Evolutionary conservation across 306 rosid genomes (phyloP), one percentile per base, ranked within the genome.

Genomic region (Quercus glauca): DNA sequence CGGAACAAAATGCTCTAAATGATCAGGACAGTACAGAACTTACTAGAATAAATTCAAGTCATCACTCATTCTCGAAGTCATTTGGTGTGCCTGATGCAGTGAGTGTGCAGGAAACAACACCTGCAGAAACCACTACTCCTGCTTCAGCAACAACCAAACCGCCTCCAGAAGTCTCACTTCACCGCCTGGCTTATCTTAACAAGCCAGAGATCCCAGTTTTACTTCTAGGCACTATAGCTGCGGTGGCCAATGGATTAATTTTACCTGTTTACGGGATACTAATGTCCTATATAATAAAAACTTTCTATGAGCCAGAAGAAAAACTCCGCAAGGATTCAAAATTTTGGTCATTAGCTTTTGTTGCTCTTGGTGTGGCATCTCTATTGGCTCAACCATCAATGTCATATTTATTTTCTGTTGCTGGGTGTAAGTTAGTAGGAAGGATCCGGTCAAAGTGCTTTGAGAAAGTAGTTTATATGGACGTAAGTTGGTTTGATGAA

Each of bases 401-500:
- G 73, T 73, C 90, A 9, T 91, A 91, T 80, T 75, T 87, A 51
- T 91, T 93, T 73, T 78, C 88, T 5, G 92, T 93, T 59, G 97
- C 93, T 1, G 97, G 98, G 23, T 77, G 86, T 58, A 90, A 80
- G 81, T 82, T 91, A 76, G 90, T 90, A 45, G 86, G 78, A 74
- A 78, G 92, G 78, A 85, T 90, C 55, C 83, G 97, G 35, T 75
- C 79, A 75, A 86, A 86, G 86, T 90, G 93, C 71, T 93, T 90
- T 18, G 85, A 91, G 81, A 91, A 87, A 79, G 85, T 91, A 69
- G 83, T 90, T 83, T 83, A 87, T 80, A 90, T 89, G 94, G 98
- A 93, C 86, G 79, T 91, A 73, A 83, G 89, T 69, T 91, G 98
- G 98, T 93, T 91, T 63, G 98, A 93, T 43, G 79, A 87, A 63